Conservation (phyloP, 2,329 filamentous ascomycete species). For the Diaporthe sp. region DNA sequence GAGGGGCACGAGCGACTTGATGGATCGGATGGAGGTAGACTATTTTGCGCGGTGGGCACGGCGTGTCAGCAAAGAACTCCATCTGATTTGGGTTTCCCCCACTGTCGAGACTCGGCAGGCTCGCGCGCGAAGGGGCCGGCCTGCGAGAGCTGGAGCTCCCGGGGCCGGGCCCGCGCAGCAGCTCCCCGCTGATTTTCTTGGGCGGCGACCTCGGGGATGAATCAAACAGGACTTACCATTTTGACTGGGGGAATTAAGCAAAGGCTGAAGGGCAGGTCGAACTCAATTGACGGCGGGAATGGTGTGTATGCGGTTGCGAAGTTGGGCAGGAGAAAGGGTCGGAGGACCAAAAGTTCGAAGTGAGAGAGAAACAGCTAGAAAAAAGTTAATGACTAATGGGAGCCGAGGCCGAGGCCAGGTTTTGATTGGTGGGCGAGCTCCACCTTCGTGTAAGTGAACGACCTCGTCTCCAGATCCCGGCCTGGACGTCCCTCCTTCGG, state of each 20-base stretch:
- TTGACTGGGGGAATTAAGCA: background rate
- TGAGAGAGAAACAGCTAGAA: constrained; percentile 41
- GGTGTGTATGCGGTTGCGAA: constrained; percentile 17
- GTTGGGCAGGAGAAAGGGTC: background rate
- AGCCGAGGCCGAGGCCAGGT: constrained; percentile 1
- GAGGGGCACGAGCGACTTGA: constrained; percentile 94
- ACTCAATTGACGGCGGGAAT: constrained; percentile 13
- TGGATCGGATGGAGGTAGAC: constrained; percentile 87
- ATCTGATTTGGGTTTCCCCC: background rate
- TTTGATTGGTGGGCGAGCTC: constrained; percentile 16
- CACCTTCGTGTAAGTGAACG: constrained; percentile 36
- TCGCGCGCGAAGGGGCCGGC: background rate
- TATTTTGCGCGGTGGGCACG: constrained; percentile 47
- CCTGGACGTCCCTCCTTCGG: background rate
- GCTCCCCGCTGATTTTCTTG: background rate
- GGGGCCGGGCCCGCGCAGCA: background rate
- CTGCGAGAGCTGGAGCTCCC: constrained; percentile 8
- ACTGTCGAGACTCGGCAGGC: background rate
- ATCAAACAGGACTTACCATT: constrained; percentile 16
- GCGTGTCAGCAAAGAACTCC: background rate
- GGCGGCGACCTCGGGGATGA: background rate
- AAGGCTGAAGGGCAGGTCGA: background rate
- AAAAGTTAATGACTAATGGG: constrained; percentile 43
- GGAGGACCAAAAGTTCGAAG: constrained; percentile 31
- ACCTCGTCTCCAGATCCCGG: constrained; percentile 5